Evolutionary conservation across 2,329 filamentous ascomycete genomes (phyloP).

Genomic region (Fusarium verticillioides): DNA sequence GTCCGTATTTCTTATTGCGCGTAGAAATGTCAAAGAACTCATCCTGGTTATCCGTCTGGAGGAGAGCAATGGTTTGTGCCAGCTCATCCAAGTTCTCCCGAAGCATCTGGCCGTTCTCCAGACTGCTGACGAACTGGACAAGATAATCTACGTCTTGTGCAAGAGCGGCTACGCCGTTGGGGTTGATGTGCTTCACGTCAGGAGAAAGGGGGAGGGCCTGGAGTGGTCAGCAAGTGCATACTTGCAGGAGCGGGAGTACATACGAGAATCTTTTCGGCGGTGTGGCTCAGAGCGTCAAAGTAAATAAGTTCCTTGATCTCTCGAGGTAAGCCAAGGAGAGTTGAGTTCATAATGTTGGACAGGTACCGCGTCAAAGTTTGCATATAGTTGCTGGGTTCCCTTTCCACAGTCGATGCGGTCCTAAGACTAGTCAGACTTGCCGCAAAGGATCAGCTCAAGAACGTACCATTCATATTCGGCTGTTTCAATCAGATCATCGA

Average conservation of each 20-base stretch:
- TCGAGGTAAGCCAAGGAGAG: slow-evolving; percentile 88
- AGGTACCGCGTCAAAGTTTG: slow-evolving; percentile 92
- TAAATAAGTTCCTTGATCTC: slow-evolving; percentile 99
- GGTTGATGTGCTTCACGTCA: slow-evolving; percentile 86
- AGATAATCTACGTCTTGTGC: slow-evolving; percentile 87
- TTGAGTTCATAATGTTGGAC: slow-evolving; percentile 96
- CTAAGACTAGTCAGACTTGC: slow-evolving; percentile 47
- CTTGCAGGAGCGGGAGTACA: slow-evolving; percentile 30
- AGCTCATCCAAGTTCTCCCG: slow-evolving; percentile 91
- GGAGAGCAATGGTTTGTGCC: slow-evolving; percentile 88
- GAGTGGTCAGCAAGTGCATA: slow-evolving; percentile 28
- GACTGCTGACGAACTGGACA: slow-evolving; percentile 83
- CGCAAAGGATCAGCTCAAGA: neutral
- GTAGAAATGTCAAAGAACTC: slow-evolving; percentile 95
- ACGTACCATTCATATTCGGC: slow-evolving; percentile 93
- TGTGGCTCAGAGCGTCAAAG: slow-evolving; percentile 93
- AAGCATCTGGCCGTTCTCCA: slow-evolving; percentile 87
- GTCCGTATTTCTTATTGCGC: slow-evolving; percentile 91
- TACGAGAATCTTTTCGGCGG: slow-evolving; percentile 85
- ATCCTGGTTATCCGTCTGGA: slow-evolving; percentile 90
- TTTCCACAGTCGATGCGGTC: slow-evolving; percentile 66
- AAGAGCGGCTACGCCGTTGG: slow-evolving; percentile 83
- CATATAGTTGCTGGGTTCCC: slow-evolving; percentile 92
- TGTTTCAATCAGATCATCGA: slow-evolving; percentile 95
- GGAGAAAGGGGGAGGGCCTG: slow-evolving; percentile 80